A percentile compares a stretch with the other conserved stretches of the same genome.
These are phyloP conservation scores for Lenwebbia sp. DNA, from an alignment of 345 rosid species.

Conservation along the genomic window DNA sequence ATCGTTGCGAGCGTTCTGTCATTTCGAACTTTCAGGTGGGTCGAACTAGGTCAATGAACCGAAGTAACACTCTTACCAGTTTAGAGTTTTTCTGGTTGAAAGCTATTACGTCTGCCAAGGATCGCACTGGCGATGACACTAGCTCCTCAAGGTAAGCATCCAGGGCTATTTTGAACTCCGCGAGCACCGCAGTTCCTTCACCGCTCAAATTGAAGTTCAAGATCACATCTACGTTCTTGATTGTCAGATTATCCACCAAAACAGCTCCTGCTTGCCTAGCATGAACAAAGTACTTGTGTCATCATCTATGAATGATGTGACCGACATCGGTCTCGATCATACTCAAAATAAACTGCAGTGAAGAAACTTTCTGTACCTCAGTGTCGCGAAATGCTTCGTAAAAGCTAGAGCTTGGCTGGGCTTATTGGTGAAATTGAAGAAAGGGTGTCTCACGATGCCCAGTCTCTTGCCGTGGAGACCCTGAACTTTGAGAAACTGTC, in stretches of 20 bases:
- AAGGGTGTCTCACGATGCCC: conserved; percentile 42
- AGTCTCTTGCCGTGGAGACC: conserved; percentile 49
- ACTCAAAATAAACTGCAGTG: neutral
- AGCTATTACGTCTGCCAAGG: conserved; percentile 16
- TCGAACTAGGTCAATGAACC: neutral
- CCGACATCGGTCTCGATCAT: neutral
- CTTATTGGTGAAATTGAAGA: conserved; percentile 5
- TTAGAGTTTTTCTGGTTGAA: conserved; percentile 15
- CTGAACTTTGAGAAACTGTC: conserved; percentile 28
- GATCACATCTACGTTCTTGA: conserved; percentile 25
- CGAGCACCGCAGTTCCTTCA: conserved; percentile 7
- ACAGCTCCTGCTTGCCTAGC: conserved; percentile 38
- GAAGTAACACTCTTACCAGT: neutral
- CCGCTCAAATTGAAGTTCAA: neutral
- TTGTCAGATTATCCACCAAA: conserved; percentile 29
- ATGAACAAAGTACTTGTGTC: neutral
- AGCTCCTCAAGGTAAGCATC: conserved; percentile 7
- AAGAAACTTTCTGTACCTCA: conserved; percentile 19
- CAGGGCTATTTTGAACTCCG: conserved; percentile 17
- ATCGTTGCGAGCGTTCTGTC: neutral
- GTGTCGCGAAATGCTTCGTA: conserved; percentile 26
- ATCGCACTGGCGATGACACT: conserved; percentile 11
- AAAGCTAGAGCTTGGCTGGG: conserved; percentile 9
- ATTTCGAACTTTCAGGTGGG: neutral
- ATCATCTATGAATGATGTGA: neutral